A percentile compares a stretch with the other conserved stretches of the same genome.
phyloP scores from a whole-genome alignment of 345 rosid genomes.

The Reutealis trisperma region DNA sequence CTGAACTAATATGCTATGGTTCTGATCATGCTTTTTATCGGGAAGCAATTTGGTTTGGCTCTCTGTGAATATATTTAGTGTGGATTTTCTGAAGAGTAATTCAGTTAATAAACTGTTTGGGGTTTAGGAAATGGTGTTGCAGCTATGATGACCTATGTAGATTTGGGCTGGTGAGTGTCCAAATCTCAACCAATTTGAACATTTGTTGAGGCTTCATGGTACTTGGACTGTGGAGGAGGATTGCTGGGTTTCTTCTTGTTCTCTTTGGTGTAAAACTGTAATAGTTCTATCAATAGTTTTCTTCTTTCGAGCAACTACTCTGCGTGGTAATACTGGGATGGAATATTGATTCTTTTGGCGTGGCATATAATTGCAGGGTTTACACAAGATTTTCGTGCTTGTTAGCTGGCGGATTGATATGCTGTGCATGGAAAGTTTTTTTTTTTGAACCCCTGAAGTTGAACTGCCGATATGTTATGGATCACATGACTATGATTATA shows the following conservation, averaged over 20 bases:
- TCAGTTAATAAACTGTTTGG: slow-evolving; percentile 20
- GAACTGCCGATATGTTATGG: slow-evolving; percentile 41
- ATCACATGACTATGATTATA: slow-evolving; percentile 37
- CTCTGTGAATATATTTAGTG: slow-evolving; percentile 6
- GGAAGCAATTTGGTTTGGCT: slow-evolving; percentile 34
- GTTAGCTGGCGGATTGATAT: slow-evolving; percentile 76
- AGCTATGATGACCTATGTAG: slow-evolving; percentile 23
- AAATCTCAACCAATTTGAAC: slow-evolving; percentile 19
- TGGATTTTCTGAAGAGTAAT: slow-evolving; percentile 21
- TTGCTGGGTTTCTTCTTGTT: slow-evolving; percentile 17
- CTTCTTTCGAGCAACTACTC: slow-evolving; percentile 36
- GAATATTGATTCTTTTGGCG: slow-evolving; percentile 70
- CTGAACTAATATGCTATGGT: slow-evolving; percentile 14
- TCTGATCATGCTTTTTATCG: slow-evolving; percentile 27
- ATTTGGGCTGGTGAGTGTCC: slow-evolving; percentile 18
- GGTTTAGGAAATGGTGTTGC: slow-evolving; percentile 23
- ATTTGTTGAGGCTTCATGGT: slow-evolving; percentile 21
- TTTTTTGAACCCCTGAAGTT: slow-evolving; percentile 53
- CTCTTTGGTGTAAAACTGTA: slow-evolving; percentile 25
- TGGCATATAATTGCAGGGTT: slow-evolving; percentile 77
- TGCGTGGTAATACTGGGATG: slow-evolving; percentile 38
- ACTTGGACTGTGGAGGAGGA: slow-evolving; percentile 28
- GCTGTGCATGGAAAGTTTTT: slow-evolving; percentile 74
- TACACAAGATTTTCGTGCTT: slow-evolving; percentile 67
- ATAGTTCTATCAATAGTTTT: slow-evolving; percentile 28